These are phyloP conservation scores for Tilletia indica DNA, from an alignment of 1,284 basidiomycete genomes.

Conservation along the genomic window DNA sequence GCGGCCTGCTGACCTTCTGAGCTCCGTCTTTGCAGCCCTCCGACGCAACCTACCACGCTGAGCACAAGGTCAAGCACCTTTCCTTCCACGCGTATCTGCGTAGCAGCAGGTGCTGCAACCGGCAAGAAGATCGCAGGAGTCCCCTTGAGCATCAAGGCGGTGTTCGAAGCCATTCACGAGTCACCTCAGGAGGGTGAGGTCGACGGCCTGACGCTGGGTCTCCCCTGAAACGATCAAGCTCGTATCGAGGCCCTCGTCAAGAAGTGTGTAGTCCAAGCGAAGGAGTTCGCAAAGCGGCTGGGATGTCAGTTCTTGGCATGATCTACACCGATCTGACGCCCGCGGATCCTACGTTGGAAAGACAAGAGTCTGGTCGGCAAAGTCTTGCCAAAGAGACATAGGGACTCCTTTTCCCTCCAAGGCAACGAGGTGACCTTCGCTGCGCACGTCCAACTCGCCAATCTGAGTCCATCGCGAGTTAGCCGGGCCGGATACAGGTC, in stretches of 20 bases:
- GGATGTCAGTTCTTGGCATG: constrained; percentile 81
- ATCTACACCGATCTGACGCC: constrained; percentile 94
- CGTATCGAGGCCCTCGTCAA: constrained; percentile 73
- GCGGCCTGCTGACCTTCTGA: background rate
- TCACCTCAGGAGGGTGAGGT: too few relatives aligned
- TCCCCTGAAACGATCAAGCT: constrained; percentile 90
- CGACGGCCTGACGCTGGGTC: too few relatives aligned
- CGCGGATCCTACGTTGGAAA: too few relatives aligned
- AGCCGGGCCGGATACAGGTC: constrained; percentile 89
- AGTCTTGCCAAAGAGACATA: constrained; percentile 97
- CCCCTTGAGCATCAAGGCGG: too few relatives aligned
- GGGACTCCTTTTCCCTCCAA: too few relatives aligned
- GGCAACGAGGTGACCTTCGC: too few relatives aligned
- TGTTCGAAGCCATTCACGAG: too few relatives aligned
- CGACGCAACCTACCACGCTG: constrained; percentile 82
- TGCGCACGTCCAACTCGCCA: constrained; percentile 81
- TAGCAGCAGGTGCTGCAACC: too few relatives aligned
- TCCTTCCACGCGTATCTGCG: constrained; percentile 91
- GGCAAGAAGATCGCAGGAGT: constrained; percentile 66
- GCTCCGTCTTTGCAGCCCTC: constrained; percentile 65
- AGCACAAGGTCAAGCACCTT: constrained; percentile 91
- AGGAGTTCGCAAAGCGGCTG: constrained; percentile 66
- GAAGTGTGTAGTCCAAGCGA: constrained; percentile 65
- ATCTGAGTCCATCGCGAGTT: constrained; percentile 73
- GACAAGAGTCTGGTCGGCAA: too few relatives aligned